These are phyloP conservation scores for Melastoma malabathricum DNA, from an alignment of 345 rosid genomes.

Conservation along the genomic window DNA sequence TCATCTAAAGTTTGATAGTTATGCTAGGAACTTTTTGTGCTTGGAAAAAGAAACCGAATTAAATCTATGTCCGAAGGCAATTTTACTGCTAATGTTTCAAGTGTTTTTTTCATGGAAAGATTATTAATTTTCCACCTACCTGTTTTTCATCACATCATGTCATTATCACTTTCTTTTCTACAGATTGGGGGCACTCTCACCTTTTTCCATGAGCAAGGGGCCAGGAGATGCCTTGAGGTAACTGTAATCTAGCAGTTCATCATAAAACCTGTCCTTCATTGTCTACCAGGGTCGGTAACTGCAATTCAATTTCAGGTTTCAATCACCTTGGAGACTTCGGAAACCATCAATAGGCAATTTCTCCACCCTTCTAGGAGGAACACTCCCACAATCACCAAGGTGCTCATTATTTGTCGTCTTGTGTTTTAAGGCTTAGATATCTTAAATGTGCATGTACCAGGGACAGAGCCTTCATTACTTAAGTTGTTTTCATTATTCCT, in stretches of 20 bases:
- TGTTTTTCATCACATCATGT: conserved; percentile 6
- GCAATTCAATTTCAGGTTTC: conserved; percentile 36
- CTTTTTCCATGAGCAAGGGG: conserved; percentile 79
- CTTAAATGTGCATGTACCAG: not conserved
- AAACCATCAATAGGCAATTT: conserved; percentile 49
- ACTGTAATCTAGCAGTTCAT: conserved; percentile 1
- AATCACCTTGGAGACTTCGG: conserved; percentile 73
- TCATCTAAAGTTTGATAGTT: too few species aligned
- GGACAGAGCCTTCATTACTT: too few species aligned
- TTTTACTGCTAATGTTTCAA: too few species aligned
- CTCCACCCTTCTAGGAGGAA: conserved; percentile 85
- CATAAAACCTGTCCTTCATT: too few species aligned
- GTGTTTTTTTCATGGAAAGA: too few species aligned
- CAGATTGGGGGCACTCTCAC: conserved; percentile 98
- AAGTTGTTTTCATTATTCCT: too few species aligned
- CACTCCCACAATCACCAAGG: conserved; percentile 81
- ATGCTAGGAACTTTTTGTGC: too few species aligned
- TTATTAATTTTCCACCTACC: too few species aligned
- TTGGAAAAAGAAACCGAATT: too few species aligned
- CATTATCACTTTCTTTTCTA: conserved; percentile 6
- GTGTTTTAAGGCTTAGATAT: not conserved
- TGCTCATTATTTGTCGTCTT: conserved; percentile 4
- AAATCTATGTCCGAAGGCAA: too few species aligned
- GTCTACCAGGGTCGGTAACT: too few species aligned
- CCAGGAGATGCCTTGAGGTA: conserved; percentile 95